Percentiles rank a stretch among this genome's conserved stretches.
These are phyloP conservation scores for Sisymbrium altissimum DNA, from an alignment of 345 rosid species.

Conservation along the genomic window DNA sequence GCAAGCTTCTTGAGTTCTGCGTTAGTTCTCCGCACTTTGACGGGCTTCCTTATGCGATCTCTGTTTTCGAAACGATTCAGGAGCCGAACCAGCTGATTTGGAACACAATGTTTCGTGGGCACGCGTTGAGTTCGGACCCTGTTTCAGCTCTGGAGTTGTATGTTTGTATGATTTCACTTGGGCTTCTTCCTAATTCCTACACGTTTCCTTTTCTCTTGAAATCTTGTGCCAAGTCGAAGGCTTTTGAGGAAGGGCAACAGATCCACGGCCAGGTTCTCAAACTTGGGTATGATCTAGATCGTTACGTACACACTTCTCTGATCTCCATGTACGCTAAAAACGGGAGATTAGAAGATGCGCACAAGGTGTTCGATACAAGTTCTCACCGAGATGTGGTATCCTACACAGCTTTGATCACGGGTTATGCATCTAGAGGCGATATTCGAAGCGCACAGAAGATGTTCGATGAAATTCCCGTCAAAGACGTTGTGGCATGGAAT, in stretches of 20 bases:
- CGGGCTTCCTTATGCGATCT: constrained; percentile 47
- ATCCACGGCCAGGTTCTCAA: constrained; percentile 58
- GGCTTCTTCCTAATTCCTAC: constrained; percentile 44
- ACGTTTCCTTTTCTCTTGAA: constrained; percentile 69
- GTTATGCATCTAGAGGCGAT: constrained; percentile 38
- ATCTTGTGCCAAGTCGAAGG: constrained; percentile 44
- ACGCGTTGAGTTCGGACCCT: constrained; percentile 47
- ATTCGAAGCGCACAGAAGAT: constrained; percentile 41
- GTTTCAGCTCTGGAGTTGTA: constrained; percentile 41
- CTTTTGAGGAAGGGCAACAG: constrained; percentile 49
- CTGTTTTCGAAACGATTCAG: constrained; percentile 46
- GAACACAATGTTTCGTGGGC: constrained; percentile 60
- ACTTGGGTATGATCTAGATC: constrained; percentile 49
- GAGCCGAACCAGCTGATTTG: constrained; percentile 61
- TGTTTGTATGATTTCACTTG: constrained; percentile 46
- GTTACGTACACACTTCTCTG: constrained; percentile 61
- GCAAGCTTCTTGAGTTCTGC: constrained; percentile 65
- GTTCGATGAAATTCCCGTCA: constrained; percentile 59
- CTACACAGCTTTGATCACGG: constrained; percentile 56
- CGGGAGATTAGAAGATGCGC: constrained; percentile 33
- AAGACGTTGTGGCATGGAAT: constrained; percentile 40
- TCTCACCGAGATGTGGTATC: constrained; percentile 53
- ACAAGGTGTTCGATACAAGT: constrained; percentile 52
- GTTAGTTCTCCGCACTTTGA: constrained; percentile 59
- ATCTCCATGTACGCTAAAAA: constrained; percentile 56